These are phyloP conservation scores for Eremothecium cymbalariae DNA, from an alignment of 1,139 yeast genomes.

Conservation along the genomic window DNA sequence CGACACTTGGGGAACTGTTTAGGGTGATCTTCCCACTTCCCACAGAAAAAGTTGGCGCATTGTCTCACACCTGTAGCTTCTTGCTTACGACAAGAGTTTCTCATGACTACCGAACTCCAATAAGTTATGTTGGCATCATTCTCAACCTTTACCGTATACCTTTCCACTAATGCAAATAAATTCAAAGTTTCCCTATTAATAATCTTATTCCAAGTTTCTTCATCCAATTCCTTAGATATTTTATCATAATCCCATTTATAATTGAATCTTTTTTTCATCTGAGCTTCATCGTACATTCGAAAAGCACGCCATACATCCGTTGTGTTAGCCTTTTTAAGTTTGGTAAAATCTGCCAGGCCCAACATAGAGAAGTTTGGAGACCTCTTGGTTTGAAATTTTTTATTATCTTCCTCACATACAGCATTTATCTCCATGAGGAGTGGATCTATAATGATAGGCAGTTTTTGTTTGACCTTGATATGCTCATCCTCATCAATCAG, in stretches of 20 bases:
- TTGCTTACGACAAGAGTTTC: slow-evolving; percentile 88
- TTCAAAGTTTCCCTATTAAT: slow-evolving; percentile 40
- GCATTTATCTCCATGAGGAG: slow-evolving; percentile 8
- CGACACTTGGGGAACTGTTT: slow-evolving; percentile 92
- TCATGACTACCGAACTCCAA: slow-evolving; percentile 96
- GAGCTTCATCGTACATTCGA: slow-evolving; percentile 11
- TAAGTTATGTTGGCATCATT: slow-evolving; percentile 71
- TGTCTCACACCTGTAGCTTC: slow-evolving; percentile 91
- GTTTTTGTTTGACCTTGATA: slow-evolving; percentile 4
- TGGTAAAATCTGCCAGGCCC: slow-evolving; percentile 5
- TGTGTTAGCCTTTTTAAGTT: slow-evolving; percentile 1
- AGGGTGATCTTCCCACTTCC: slow-evolving; percentile 90
- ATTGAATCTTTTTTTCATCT: slow-evolving; percentile 12
- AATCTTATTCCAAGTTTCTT: slow-evolving; percentile 16
- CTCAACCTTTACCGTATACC: slow-evolving; percentile 66
- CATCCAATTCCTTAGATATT: slow-evolving; percentile 15
- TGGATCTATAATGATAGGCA: slow-evolving; percentile 8
- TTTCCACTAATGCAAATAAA: slow-evolving; percentile 84
- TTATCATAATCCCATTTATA: slow-evolving; percentile 17
- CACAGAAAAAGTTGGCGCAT: slow-evolving; percentile 89
- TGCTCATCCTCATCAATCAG: slow-evolving; percentile 6
- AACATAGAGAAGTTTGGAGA: slow-evolving; percentile 5
- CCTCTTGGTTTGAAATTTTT: slow-evolving; percentile 1
- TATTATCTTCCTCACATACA: slow-evolving; percentile 6
- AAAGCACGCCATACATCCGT: slow-evolving; percentile 4